A percentile compares a stretch with the other conserved stretches of the same genome.
phyloP scores from a whole-genome alignment of 1,139 yeast genomes.

The Blastobotrys proliferans region DNA sequence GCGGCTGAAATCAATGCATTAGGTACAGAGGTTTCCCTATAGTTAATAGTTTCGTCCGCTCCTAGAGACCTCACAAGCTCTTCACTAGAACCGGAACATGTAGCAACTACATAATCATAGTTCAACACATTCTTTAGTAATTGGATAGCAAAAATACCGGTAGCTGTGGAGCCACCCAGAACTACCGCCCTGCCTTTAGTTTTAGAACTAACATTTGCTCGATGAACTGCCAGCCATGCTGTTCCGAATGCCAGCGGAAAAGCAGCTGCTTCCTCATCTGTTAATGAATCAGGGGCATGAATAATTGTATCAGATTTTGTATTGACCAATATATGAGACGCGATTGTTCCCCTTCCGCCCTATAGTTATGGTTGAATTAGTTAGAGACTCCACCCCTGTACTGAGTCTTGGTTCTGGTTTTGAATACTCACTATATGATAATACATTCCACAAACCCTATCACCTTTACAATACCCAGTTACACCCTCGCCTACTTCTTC shows the following conservation, averaged over 20 bases:
- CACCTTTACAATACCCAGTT: conserved; percentile 48
- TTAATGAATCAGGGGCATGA: conserved; percentile 46
- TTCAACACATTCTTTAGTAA: conserved; percentile 45
- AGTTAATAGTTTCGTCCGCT: conserved; percentile 51
- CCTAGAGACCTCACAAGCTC: conserved; percentile 46
- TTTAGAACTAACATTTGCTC: conserved; percentile 28
- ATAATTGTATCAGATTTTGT: conserved; percentile 41
- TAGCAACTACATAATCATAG: conserved; percentile 46
- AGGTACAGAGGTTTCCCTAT: conserved; percentile 37
- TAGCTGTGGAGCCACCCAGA: conserved; percentile 73
- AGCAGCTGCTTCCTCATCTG: conserved; percentile 54
- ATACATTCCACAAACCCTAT: conserved; percentile 56
- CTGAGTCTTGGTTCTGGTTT: not conserved
- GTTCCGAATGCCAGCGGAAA: conserved; percentile 57
- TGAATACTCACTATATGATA: conserved; percentile 31
- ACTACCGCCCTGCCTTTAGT: conserved; percentile 44
- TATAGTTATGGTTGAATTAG: no score
- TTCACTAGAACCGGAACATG: conserved; percentile 42
- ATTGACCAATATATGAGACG: conserved; percentile 47
- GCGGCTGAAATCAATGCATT: conserved; percentile 33
- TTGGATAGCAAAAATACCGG: conserved; percentile 60
- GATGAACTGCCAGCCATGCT: conserved; percentile 46
- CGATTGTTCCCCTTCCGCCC: conserved; percentile 49
- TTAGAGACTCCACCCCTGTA: no score
- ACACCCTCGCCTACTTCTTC: conserved; percentile 49